Base-by-base conservation (phyloP, 192 early-diverging fungal genomes). In the Linnemannia elongata region DNA sequence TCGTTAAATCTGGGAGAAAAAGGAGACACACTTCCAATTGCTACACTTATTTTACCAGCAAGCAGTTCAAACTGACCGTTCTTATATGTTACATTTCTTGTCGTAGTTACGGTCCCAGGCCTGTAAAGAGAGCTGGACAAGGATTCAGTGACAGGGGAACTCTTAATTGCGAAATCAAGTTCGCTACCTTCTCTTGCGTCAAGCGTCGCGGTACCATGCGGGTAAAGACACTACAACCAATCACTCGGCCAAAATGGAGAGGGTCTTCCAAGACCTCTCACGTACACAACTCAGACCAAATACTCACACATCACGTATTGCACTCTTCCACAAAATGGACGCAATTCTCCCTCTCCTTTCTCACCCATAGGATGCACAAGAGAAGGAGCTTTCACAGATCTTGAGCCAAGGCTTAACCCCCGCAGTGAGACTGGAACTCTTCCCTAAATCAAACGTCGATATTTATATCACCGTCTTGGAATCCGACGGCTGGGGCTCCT, bases 371-470 rank as follows among this genome's bases (percentile, higher is more conserved):
- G 93, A 94, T 73, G 77, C 90, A 10, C 90, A 92, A 87, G 96
- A 96, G 69, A 93, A 88, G 63, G 95, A 96, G 41, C 90, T 90
- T 57, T 93, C 92, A 12, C 83, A 92, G 36, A 82, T 94, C 6
- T 45, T 96, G 15, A 81, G 90, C 38, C 93, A 95, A 81, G 93
- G 95, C 22, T 77, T 97, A 27, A 74, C 92, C 5, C 96, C 96
- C 22, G 93, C 96, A 4, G 90, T 97, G 22, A 89, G 95, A 24
- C 81, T 97, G 44, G 94, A 95, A 10, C 80, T 92, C 10, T 80
- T 95, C 36, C 95, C 96, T 27, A 97, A 97, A 79, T 93, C 94
- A 30, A 86, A 92, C 6, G 90, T 97, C 73, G 95, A 96, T 82
- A 82, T 96, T 22, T 92, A 89, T 81, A 90, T 96, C 22, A 92